Conservation (phyloP, 176 grass and related monocot species). For the Aechmea fasciata region DNA sequence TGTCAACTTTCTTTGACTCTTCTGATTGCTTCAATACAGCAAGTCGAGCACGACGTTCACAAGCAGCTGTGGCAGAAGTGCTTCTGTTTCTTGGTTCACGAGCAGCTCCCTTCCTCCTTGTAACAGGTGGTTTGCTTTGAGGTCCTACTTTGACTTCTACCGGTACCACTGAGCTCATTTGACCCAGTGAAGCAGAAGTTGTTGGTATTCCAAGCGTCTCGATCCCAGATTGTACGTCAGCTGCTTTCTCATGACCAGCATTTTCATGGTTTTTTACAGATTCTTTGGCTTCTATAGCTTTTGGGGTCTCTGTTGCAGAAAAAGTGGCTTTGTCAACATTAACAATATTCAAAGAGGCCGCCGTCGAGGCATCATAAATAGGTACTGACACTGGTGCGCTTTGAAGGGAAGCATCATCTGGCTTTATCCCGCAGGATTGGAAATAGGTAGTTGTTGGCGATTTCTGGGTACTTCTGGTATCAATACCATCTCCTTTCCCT, state of each 20-base stretch:
- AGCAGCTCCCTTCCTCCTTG: conserved; percentile 45
- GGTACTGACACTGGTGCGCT: conserved; percentile 3
- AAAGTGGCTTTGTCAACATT: neutral
- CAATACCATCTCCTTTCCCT: conserved; percentile 27
- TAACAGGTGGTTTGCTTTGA: conserved; percentile 34
- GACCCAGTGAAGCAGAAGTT: conserved; percentile 25
- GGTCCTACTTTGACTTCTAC: conserved; percentile 19
- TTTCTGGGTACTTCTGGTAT: conserved; percentile 31
- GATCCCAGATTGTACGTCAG: conserved; percentile 11
- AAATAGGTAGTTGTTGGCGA: conserved; percentile 30
- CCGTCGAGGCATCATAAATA: neutral
- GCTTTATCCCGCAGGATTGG: conserved; percentile 31
- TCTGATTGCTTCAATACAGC: conserved; percentile 43
- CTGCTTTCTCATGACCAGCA: conserved; percentile 22
- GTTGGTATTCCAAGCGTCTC: conserved; percentile 8
- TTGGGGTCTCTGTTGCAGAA: conserved; percentile 3
- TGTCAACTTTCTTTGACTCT: conserved; percentile 24
- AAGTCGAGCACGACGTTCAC: conserved; percentile 42
- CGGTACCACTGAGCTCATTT: conserved; percentile 30
- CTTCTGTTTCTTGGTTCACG: conserved; percentile 32
- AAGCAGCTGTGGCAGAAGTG: conserved; percentile 44
- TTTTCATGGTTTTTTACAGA: conserved; percentile 29
- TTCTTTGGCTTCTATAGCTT: conserved; percentile 8
- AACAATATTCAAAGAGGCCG: neutral
- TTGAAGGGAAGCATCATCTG: conserved; percentile 17